These are phyloP conservation scores for Podila verticillata DNA, from an alignment of 192 early-diverging fungal species.

Conservation along the genomic window DNA sequence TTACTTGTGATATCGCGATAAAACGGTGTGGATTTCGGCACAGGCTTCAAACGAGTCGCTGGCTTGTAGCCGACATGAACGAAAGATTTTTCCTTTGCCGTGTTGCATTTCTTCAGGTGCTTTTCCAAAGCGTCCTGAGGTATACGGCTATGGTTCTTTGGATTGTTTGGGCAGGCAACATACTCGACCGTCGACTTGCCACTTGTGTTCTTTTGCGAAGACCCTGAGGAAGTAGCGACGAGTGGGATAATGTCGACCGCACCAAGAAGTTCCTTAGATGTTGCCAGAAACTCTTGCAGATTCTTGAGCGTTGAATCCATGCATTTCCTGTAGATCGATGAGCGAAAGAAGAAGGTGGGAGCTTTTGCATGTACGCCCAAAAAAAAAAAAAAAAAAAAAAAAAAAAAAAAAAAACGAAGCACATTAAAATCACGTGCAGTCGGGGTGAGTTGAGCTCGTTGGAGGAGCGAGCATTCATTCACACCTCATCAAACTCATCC, in stretches of 20 bases:
- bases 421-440: neutral
- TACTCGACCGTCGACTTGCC: neutral
- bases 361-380: no score
- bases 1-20: neutral
- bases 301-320: neutral
- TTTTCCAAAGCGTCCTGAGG: neutral
- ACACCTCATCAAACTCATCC: neutral
- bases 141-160: neutral
- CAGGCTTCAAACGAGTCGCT: neutral
- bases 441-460: neutral
- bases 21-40: neutral
- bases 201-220: neutral
- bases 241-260: neutral
- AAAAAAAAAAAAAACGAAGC: no score
- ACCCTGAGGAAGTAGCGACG: no score
- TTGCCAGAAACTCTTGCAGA: neutral
- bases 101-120: neutral
- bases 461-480: neutral
- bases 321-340: neutral
- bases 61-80: neutral
- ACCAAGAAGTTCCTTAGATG: neutral
- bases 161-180: neutral
- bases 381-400: no score
- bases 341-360: neutral
- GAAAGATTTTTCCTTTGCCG: neutral